Base-by-base conservation (phyloP, 345 rosid species). In the Corchorus olitorius region DNA sequence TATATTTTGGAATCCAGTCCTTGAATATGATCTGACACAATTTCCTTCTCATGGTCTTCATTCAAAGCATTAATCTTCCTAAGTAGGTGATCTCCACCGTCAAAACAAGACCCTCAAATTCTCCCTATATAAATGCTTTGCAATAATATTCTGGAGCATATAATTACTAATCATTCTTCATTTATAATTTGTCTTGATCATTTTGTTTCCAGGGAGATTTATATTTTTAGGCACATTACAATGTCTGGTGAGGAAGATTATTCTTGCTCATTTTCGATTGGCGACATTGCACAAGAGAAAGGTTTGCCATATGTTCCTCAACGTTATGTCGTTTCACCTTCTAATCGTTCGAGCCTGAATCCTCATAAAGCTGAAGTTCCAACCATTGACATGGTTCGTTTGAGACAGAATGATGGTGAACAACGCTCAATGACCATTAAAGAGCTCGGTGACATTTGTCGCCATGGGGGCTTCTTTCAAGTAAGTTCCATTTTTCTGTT, bases 381-480 rank as follows among this genome's bases (percentile, higher is more conserved):
- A 4, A 76, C 82, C 3, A 82, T 89, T 78, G 93, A 93, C 46
- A 55, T 91, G 34, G 71, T 79, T 65, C 74, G 76, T n/a, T 49
- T 93, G 77, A 79, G 77, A 43, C 77, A 78, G 45, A 76, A 63
- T 56, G 65, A 62, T 19, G 64, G 17, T 56, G 66, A 73, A 3
- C 1, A 1, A 60, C 89, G 92, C 75, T 78, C 79, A 15, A 1
- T 0, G 2, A 83, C 77, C 75, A 69, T 89, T 58, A 75, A 77
- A 67, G 82, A 91, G 66, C 73, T 91, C 15, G 80, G 77, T 1
- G 73, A 75, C 48, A 92, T 90, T 60, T 86, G 90, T 66, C 77
- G 79, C 50, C 72, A 17, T 4, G 33, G 73, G 19, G 94, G 94
- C 43, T 89, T 89, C 79, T 89, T 91, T 70, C 90, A 86, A 63